Conservation (phyloP, 1,284 basidiomycete species). For the Sparassis latifolia region DNA sequence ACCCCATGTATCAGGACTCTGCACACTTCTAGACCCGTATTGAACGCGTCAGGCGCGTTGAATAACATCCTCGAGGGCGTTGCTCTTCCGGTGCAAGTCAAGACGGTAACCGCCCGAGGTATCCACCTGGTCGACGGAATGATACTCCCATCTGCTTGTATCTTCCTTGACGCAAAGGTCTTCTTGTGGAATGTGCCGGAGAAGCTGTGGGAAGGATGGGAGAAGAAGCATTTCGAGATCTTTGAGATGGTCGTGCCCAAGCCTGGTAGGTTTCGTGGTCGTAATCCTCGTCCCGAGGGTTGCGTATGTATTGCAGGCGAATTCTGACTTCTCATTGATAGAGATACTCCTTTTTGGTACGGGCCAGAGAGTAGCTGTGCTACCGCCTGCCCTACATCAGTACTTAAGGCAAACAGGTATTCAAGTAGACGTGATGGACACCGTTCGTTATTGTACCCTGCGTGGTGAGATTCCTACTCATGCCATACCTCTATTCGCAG, state of each 20-base stretch:
- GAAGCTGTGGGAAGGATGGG: constrained; percentile 62
- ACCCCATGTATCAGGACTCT: constrained; percentile 8
- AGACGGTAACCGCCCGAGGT: constrained; percentile 50
- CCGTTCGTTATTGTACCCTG: constrained; percentile 47
- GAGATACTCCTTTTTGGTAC: constrained; percentile 91
- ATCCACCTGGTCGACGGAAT: constrained; percentile 73
- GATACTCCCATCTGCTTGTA: constrained; percentile 67
- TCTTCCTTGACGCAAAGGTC: constrained; percentile 83
- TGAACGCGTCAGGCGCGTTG: constrained; percentile 25
- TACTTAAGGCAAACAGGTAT: constrained; percentile 79
- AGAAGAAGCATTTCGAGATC: constrained; percentile 65
- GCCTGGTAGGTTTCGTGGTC: constrained; percentile 60
- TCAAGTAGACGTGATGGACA: constrained; percentile 92
- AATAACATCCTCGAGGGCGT: constrained; percentile 69
- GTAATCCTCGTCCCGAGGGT: not conserved
- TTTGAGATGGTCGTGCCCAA: constrained; percentile 80
- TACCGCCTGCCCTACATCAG: constrained; percentile 62
- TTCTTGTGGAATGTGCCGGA: constrained; percentile 87
- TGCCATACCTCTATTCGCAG: constrained; percentile 32
- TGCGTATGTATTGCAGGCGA: too few species aligned
- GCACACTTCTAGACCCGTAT: constrained; percentile 9
- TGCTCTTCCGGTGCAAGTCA: constrained; percentile 66
- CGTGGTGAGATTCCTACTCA: not conserved
- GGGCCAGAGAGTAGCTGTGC: constrained; percentile 65
- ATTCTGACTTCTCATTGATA: constrained; percentile 22